phyloP scores from a whole-genome alignment of 2,329 filamentous ascomycete genomes.

The Xylaria sp. region DNA sequence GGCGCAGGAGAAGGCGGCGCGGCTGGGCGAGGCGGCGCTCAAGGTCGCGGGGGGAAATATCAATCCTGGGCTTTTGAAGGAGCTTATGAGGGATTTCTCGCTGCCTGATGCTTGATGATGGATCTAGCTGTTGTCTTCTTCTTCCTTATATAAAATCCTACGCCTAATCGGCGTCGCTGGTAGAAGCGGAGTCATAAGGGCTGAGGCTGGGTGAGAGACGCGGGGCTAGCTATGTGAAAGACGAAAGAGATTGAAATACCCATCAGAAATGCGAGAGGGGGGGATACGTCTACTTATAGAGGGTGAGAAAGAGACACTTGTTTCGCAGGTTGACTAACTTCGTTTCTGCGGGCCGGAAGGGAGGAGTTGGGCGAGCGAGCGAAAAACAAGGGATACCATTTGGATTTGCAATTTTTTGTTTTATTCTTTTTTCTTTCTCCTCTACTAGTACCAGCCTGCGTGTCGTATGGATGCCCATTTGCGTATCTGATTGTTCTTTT shows the following conservation, averaged over 20 bases:
- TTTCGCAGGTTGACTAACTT: slow-evolving; percentile 4
- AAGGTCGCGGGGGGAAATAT: slow-evolving; percentile 77
- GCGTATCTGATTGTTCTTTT: too few species aligned
- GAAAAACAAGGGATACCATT: background rate
- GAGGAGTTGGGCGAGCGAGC: background rate
- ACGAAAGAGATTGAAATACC: too few species aligned
- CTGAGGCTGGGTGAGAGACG: too few species aligned
- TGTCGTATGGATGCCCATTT: too few species aligned
- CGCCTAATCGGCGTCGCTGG: too few species aligned
- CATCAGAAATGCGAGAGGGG: too few species aligned
- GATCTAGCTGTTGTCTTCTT: too few species aligned
- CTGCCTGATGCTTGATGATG: background rate
- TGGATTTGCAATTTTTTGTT: background rate
- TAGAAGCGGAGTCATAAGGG: too few species aligned
- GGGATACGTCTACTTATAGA: too few species aligned
- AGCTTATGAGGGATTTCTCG: slow-evolving; percentile 60
- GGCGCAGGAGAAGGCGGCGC: slow-evolving; percentile 77
- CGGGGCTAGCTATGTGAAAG: too few species aligned
- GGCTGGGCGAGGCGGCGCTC: slow-evolving; percentile 73
- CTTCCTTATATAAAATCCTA: too few species aligned
- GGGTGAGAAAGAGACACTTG: background rate
- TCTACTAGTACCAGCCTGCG: too few species aligned
- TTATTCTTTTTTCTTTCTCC: background rate
- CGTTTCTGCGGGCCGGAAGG: slow-evolving; percentile 14
- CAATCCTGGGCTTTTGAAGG: slow-evolving; percentile 43